Base-by-base conservation (phyloP, 2,329 filamentous ascomycete species). In the Tympanopsis confertula region DNA sequence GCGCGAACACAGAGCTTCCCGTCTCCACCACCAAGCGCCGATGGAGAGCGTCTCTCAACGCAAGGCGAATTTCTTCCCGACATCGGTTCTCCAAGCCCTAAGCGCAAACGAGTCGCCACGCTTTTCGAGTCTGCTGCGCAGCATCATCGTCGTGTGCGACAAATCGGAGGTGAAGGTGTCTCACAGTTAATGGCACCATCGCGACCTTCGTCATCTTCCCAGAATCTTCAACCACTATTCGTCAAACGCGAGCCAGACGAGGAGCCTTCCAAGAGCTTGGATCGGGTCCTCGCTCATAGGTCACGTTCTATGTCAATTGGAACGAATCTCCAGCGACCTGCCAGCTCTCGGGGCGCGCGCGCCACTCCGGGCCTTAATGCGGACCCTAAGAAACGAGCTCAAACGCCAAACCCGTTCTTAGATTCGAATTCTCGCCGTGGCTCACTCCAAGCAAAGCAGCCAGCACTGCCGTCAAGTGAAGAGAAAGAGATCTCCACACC, bases 71-170 rank as follows among this genome's bases (percentile, higher is more conserved):
- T 62, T 33, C 49, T 62, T 13, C 56, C 53, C 3, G 55, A 59
- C 39, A 43, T 54, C 13, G 49, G 50, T 37, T 59, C 58, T 2
- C 57, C 57, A 4, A 62, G 57, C 33, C 58, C 58, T 3, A 63
- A 62, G 42, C 52, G 59, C 32, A 62, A 61, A 45, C 53, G 59
- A 24, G 56, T 62, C n/a, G 54, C 56, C 28, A 61, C 52, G 2
- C 48, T 63, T 2, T 63, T 63, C 33, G 58, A 63, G 41, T 52
- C 53, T 3, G 59, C 56, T 7, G 52, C 57, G 3, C 56, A 61
- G 36, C 57, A 61, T 46, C 59, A 63, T 41, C 55, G 52, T 20
- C 49, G 51, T 35, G 57, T 62, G 17, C 54, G 57, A 24, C 55
- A 58, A 44, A 55, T 53, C 35, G 59, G 59, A 28, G 57, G 57